These are phyloP conservation scores for Suillus alpinus DNA, from an alignment of 768 basidiomycete species.

Conservation along the genomic window DNA sequence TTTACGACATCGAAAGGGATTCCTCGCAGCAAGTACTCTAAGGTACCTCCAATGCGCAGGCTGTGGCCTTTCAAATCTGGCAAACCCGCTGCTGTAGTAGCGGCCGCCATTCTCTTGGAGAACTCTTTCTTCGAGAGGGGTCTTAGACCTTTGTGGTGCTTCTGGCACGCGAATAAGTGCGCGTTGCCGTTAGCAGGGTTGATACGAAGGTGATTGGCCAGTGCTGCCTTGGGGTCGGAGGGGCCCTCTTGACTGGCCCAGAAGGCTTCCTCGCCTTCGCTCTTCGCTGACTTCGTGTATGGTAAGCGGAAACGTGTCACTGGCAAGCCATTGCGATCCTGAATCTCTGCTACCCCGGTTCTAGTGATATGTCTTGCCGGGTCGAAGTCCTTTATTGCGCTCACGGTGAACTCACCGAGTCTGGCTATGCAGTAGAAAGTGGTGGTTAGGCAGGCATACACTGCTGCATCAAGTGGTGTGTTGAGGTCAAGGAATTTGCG, in stretches of 20 bases:
- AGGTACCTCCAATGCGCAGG: no score
- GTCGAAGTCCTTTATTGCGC: not conserved
- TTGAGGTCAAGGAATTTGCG: no score
- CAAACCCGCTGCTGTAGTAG: no score
- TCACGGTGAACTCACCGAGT: constrained; percentile 1
- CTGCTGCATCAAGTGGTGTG: not conserved
- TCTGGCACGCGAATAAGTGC: constrained; percentile 33
- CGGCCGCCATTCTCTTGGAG: no score
- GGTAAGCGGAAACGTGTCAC: not conserved
- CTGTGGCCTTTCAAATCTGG: no score
- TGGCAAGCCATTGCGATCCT: not conserved
- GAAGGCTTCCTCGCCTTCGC: not conserved
- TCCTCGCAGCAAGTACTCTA: no score
- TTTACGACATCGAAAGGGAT: not conserved
- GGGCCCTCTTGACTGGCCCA: not conserved
- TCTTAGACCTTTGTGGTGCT: constrained; percentile 4
- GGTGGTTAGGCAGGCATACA: not conserved
- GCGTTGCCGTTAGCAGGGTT: not conserved
- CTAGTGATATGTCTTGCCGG: not conserved
- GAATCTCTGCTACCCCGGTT: not conserved
- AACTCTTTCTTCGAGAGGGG: no score
- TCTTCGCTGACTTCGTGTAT: not conserved
- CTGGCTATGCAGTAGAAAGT: not conserved
- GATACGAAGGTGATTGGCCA: not conserved
- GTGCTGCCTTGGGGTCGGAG: not conserved